These are phyloP conservation scores for Fraxinus cuspidata DNA, from an alignment of 257 asterid species.

Conservation along the genomic window DNA sequence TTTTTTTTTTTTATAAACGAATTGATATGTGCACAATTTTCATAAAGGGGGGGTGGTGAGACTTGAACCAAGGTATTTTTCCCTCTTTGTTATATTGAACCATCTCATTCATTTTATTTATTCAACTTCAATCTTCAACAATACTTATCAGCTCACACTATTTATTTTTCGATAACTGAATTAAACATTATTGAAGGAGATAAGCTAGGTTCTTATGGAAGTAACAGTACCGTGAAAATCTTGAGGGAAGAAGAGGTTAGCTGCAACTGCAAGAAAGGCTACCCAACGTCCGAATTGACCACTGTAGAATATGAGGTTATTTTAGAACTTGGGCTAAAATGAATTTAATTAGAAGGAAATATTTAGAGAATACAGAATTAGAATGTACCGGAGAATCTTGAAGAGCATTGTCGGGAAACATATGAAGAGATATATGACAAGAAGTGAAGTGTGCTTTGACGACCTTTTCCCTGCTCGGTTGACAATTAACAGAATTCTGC, in stretches of 20 bases:
- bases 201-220: neutral
- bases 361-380: neutral
- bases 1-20: too few relatives aligned
- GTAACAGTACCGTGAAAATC: neutral
- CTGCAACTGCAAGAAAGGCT: neutral
- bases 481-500: neutral
- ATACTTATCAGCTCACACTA: neutral
- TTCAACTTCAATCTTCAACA: neutral
- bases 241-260: neutral
- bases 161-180: too few relatives aligned
- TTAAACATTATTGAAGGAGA: neutral
- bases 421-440: neutral
- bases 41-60: neutral
- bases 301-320: neutral
- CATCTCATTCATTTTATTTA: too few relatives aligned
- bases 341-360: neutral
- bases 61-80: neutral
- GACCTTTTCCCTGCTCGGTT: neutral
- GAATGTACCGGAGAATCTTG: neutral
- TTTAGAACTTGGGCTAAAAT: neutral
- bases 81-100: too few relatives aligned
- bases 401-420: neutral
- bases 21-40: neutral
- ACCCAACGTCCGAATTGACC: neutral
- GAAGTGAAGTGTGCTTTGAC: neutral